These are phyloP conservation scores for Cruciata laevipes DNA, from an alignment of 257 asterid genomes.

Conservation along the genomic window DNA sequence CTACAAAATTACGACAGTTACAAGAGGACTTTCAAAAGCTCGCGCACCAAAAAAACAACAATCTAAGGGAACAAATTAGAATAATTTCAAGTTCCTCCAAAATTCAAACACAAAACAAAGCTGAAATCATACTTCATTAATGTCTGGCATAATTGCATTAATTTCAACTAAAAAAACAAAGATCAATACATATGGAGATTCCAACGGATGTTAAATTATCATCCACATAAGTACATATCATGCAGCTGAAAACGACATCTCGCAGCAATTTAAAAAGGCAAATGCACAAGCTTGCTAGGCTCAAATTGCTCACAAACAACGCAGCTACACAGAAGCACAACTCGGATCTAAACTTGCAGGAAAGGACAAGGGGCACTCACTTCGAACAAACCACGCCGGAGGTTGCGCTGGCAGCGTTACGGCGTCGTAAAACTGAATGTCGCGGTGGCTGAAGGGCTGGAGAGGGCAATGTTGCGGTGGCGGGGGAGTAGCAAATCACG, in stretches of 20 bases:
- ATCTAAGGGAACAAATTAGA: neutral
- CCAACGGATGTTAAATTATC: neutral
- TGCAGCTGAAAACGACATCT: conserved; percentile 8
- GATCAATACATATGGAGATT: conserved; percentile 6
- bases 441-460: neutral
- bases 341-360: conserved; percentile 11
- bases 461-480: neutral
- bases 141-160: neutral
- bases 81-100: neutral
- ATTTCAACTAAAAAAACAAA: neutral
- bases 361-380: neutral
- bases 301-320: neutral
- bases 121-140: neutral
- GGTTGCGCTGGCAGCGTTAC: neutral
- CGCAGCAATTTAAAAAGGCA: neutral
- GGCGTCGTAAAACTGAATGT: neutral
- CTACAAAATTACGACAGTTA: conserved; percentile 6
- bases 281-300: neutral
- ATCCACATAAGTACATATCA: neutral
- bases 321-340: neutral
- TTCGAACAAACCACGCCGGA: neutral
- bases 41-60: neutral
- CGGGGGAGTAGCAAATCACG: conserved; percentile 2
- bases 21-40: neutral
- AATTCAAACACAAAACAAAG: neutral